A percentile compares a stretch with the other conserved stretches of the same genome.
Conservation (phyloP, 768 basidiomycete genomes). For the Ramaria rubella region DNA sequence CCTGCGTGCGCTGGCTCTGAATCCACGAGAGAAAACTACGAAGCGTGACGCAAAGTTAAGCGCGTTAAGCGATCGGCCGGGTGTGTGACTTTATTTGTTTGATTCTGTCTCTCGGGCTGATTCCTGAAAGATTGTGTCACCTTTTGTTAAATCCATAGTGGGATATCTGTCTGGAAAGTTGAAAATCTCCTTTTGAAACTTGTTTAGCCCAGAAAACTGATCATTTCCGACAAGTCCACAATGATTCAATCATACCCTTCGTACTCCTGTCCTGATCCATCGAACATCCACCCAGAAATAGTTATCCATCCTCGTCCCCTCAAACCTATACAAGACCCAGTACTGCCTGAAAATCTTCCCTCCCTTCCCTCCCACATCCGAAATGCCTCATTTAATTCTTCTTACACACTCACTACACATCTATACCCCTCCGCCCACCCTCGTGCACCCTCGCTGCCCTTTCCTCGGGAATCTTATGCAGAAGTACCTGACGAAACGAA, state of each 20-base stretch:
- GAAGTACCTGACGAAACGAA: not conserved
- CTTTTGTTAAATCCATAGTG: no score
- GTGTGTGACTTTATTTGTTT: no score
- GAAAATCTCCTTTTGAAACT: no score
- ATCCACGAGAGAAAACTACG: no score
- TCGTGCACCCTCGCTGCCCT: conserved; percentile 1
- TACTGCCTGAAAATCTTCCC: not conserved
- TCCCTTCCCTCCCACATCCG: not conserved
- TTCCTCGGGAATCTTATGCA: not conserved
- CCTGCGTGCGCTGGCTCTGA: no score
- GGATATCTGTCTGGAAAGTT: no score
- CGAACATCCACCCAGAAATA: not conserved
- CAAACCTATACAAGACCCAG: not conserved
- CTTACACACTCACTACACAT: conserved; percentile 16
- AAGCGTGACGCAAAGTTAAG: no score
- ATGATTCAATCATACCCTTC: not conserved
- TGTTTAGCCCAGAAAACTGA: no score
- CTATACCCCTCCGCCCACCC: conserved; percentile 20
- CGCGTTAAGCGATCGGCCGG: no score
- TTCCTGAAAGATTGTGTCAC: no score
- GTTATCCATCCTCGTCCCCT: not conserved
- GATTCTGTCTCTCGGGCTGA: no score
- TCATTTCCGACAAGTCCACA: no score
- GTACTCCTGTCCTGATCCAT: not conserved
- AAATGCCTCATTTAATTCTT: not conserved